Evolutionary conservation across 106 monocot genomes (phyloP), one percentile per base, ranked within the genome.

Genomic region (Xerophyta viscosa): DNA sequence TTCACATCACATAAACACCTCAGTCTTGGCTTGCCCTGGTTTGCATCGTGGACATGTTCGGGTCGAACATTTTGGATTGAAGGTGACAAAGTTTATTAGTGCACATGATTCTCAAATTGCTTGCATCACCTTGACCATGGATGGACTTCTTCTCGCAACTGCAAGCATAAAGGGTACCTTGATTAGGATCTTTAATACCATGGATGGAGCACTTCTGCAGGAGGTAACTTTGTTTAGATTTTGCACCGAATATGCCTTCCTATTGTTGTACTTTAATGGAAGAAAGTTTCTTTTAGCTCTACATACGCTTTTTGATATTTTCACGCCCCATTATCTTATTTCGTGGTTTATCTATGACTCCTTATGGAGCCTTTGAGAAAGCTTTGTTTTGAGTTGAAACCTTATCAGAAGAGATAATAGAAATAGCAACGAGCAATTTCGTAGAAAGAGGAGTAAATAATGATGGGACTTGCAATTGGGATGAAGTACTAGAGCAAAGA

Each of bases 181-280:
- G 41, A 73, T 94, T 54, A 88, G 94, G 54, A 88, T 94, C 66
- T 94, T 94, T 73, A 94, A 88, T 62, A 94, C n/a, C n/a, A 81
- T 88, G 81, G 88, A 94, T 76, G 94, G 94, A 41, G 78, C 72
- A 33, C 75, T 57, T 18, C 53, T 94, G 50, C 94, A 94, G 76
- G 94, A 94, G 88, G 94, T 94, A 80, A 63, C 20, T 19, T 41
- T 12, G 2, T 17, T 11, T 56, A 9, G 19, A n/a, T 2, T 18
- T 46, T 2, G 1, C 15, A 2, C 20, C 20, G 1, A 18, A 18
- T 46, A 1, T 46, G 8, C n/a, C n/a, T n/a, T n/a, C n/a, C n/a
- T n/a, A n/a, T n/a, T n/a, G n/a, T n/a, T n/a, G n/a, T n/a, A n/a
- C n/a, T n/a, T n/a, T n/a, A n/a, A n/a, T n/a, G n/a, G n/a, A n/a